These are phyloP conservation scores for Lentinus polychrous DNA, from an alignment of 1,284 basidiomycete genomes.

Conservation along the genomic window DNA sequence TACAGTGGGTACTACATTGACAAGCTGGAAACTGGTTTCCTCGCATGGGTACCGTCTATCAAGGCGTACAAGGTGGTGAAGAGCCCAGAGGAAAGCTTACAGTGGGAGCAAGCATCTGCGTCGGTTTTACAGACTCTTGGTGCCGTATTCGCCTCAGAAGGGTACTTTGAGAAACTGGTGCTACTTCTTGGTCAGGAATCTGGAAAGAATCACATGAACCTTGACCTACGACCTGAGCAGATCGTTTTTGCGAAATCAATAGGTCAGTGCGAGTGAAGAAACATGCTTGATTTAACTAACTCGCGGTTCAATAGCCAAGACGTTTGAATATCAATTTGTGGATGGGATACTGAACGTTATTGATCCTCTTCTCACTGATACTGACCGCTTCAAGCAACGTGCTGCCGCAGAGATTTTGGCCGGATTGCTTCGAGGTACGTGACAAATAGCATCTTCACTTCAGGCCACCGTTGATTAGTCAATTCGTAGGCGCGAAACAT, in stretches of 20 bases:
- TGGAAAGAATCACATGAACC: conserved; percentile 38
- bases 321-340: conserved; percentile 52
- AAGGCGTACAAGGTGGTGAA: conserved; percentile 57
- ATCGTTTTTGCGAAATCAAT: conserved; percentile 62
- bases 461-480: conserved; percentile 7
- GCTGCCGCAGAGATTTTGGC: conserved; percentile 84
- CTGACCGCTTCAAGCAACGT: conserved; percentile 88
- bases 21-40: conserved; percentile 80
- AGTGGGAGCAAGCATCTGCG: conserved; percentile 63
- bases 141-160: conserved; percentile 38
- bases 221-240: conserved; percentile 63
- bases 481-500: conserved; percentile 74
- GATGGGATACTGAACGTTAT: conserved; percentile 46
- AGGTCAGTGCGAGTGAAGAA: conserved; percentile 32
- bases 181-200: conserved; percentile 71
- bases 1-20: conserved; percentile 58
- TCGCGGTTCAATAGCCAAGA: conserved; percentile 44
- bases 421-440: conserved; percentile 62
- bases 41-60: conserved; percentile 73
- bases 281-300: conserved; percentile 7
- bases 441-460: neutral
- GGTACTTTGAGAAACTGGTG: conserved; percentile 59
- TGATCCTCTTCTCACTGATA: conserved; percentile 57
- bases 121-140: conserved; percentile 56
- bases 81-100: conserved; percentile 42